A percentile compares a stretch with the other conserved stretches of the same genome.
Evolutionary conservation across 306 rosid species (phyloP).

Genomic region (Prunus mira): DNA sequence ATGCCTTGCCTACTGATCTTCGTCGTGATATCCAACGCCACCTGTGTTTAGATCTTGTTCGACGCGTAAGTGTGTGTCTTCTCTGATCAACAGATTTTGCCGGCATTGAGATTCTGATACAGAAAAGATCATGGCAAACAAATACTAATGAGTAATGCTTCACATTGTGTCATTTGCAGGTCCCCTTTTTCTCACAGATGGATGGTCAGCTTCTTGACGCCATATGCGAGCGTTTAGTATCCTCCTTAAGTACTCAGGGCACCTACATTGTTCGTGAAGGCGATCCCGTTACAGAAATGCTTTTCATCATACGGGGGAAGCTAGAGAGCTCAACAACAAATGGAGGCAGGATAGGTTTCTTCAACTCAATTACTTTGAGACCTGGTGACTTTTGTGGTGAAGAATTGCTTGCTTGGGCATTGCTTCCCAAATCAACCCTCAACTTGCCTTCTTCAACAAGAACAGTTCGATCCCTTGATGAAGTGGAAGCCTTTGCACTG

Average conservation of each 20-base stretch:
- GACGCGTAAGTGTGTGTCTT: constrained; percentile 54
- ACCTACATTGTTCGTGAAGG: constrained; percentile 88
- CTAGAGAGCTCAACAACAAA: constrained; percentile 93
- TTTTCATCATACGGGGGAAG: constrained; percentile 77
- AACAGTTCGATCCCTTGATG: constrained; percentile 70
- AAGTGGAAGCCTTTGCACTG: constrained; percentile 90
- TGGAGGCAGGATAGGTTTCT: constrained; percentile 91
- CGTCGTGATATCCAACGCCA: constrained; percentile 90
- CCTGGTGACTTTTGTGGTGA: constrained; percentile 97
- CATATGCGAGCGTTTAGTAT: constrained; percentile 77
- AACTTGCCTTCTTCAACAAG: constrained; percentile 92
- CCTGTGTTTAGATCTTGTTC: constrained; percentile 84
- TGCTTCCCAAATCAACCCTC: constrained; percentile 78
- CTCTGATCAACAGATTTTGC: not conserved
- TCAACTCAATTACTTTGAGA: constrained; percentile 66
- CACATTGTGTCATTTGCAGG: constrained; percentile 40
- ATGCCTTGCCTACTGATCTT: constrained; percentile 65
- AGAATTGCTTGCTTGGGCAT: constrained; percentile 92
- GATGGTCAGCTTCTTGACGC: constrained; percentile 84
- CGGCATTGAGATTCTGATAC: not conserved
- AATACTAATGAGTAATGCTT: not conserved
- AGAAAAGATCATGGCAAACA: not conserved
- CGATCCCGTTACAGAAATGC: constrained; percentile 90
- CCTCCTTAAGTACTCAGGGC: constrained; percentile 72
- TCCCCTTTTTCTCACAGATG: constrained; percentile 92